Percentiles rank a stretch among this genome's conserved stretches.
Evolutionary conservation across 139 green algal species (phyloP).

Genomic region (Micractinium conductrix): DNA sequence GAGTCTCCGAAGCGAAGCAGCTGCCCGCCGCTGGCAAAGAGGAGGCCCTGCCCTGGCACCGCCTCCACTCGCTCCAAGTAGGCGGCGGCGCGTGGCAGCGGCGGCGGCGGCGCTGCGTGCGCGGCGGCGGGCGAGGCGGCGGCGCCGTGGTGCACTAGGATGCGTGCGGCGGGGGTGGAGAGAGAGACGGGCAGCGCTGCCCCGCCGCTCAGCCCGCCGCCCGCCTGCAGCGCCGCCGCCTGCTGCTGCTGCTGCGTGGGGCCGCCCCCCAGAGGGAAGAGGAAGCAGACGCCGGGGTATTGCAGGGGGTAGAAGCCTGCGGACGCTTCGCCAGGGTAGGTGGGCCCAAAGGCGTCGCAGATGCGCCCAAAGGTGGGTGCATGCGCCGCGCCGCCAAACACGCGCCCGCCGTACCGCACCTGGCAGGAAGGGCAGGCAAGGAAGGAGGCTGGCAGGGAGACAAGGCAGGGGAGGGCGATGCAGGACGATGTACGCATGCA

Average conservation of each 20-base stretch:
- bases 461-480: no score
- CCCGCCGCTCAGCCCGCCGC: slow-evolving; percentile 15
- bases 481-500: no score
- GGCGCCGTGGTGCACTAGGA: slow-evolving; percentile 48
- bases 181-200: slow-evolving; percentile 45
- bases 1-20: slow-evolving; percentile 50
- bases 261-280: slow-evolving; percentile 34
- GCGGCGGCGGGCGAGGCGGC: slow-evolving; percentile 23
- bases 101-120: slow-evolving; percentile 34
- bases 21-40: background rate
- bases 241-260: slow-evolving; percentile 15
- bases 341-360: slow-evolving; percentile 59
- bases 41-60: slow-evolving; percentile 31
- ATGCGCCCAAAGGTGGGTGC: slow-evolving; percentile 55
- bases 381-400: slow-evolving; percentile 42
- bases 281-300: slow-evolving; percentile 55
- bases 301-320: slow-evolving; percentile 43
- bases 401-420: slow-evolving; percentile 33
- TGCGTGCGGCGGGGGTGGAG: slow-evolving; percentile 47
- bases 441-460: no score
- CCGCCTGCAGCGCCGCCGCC: background rate
- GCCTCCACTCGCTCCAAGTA: slow-evolving; percentile 35
- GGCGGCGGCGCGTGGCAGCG: slow-evolving; percentile 5
- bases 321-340: slow-evolving; percentile 47
- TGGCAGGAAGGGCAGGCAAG: background rate